Conservation (phyloP, 176 grass and related monocot genomes). For the Panicum miliaceum region DNA sequence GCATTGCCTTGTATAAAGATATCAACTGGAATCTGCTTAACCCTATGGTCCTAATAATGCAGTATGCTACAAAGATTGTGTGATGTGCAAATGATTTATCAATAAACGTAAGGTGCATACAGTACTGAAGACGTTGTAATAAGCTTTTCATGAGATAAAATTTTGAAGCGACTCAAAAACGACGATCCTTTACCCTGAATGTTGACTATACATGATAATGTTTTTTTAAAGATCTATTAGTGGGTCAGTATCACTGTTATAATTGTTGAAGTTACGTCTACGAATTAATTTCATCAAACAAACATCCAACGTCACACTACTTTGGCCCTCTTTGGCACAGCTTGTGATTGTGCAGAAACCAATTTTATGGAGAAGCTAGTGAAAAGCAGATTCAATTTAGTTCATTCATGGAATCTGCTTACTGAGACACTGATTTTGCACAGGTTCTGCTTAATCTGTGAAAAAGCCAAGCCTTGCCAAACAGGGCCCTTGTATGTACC, state of each 20-base stretch:
- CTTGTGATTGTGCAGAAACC: too few relatives aligned
- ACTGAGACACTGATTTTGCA: background rate
- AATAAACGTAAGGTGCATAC: background rate
- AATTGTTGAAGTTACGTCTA: background rate
- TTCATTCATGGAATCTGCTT: background rate
- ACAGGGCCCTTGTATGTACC: background rate
- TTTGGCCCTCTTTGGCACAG: too few relatives aligned
- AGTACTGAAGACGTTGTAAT: background rate
- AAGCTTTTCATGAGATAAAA: background rate
- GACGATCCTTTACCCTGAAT: background rate
- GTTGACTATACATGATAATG: conserved; percentile 1
- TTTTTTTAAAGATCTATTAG: conserved; percentile 22
- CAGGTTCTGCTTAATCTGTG: background rate
- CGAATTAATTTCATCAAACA: background rate
- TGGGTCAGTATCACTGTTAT: background rate
- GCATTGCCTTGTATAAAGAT: conserved; percentile 19
- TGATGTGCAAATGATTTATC: conserved; percentile 36
- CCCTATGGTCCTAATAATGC: background rate
- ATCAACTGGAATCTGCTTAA: background rate
- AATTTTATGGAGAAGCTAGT: too few relatives aligned
- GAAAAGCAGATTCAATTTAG: background rate
- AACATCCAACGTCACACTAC: background rate
- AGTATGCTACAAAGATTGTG: conserved; percentile 18
- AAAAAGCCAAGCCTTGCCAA: background rate
- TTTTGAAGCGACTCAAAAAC: conserved; percentile 1